Percentiles rank a stretch among this genome's conserved stretches.
phyloP scores from a whole-genome alignment of 768 basidiomycete genomes.

The Candolleomyces efflorescens region DNA sequence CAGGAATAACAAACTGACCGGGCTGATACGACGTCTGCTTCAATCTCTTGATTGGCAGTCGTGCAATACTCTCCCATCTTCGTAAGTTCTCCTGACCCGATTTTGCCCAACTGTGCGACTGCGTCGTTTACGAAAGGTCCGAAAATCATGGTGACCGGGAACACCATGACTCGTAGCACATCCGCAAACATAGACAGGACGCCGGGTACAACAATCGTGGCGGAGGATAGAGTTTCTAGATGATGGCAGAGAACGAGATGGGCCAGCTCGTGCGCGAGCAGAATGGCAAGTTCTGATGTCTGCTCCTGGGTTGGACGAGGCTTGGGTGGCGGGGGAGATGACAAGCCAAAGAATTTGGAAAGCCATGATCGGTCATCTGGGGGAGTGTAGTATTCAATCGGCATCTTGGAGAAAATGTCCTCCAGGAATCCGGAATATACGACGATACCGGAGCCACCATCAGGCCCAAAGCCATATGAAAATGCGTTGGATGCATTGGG shows the following conservation, averaged over 20 bases:
- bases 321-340: slow-evolving; percentile 31
- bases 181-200: slow-evolving; percentile 75
- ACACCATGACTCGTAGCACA: slow-evolving; percentile 70
- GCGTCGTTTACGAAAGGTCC: slow-evolving; percentile 97
- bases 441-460: slow-evolving; percentile 90
- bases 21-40: slow-evolving; percentile 87
- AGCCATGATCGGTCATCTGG: slow-evolving; percentile 37
- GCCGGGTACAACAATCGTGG: slow-evolving; percentile 77
- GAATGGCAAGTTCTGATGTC: slow-evolving; percentile 82
- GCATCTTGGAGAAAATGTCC: slow-evolving; percentile 61
- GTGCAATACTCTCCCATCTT: slow-evolving; percentile 75
- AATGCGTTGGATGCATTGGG: slow-evolving; percentile 88
- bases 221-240: slow-evolving; percentile 85
- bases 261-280: slow-evolving; percentile 91
- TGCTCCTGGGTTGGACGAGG: slow-evolving; percentile 73
- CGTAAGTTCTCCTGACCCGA: slow-evolving; percentile 70
- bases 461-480: slow-evolving; percentile 91
- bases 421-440: slow-evolving; percentile 93
- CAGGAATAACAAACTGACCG: slow-evolving; percentile 42
- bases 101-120: slow-evolving; percentile 73
- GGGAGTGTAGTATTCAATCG: slow-evolving; percentile 19
- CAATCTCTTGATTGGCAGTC: slow-evolving; percentile 80
- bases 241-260: slow-evolving; percentile 91
- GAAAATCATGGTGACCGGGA: slow-evolving; percentile 86
- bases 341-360: slow-evolving; percentile 42